Conservation (phyloP, 2,329 filamentous ascomycete genomes). For the Tympanopsis confertula region DNA sequence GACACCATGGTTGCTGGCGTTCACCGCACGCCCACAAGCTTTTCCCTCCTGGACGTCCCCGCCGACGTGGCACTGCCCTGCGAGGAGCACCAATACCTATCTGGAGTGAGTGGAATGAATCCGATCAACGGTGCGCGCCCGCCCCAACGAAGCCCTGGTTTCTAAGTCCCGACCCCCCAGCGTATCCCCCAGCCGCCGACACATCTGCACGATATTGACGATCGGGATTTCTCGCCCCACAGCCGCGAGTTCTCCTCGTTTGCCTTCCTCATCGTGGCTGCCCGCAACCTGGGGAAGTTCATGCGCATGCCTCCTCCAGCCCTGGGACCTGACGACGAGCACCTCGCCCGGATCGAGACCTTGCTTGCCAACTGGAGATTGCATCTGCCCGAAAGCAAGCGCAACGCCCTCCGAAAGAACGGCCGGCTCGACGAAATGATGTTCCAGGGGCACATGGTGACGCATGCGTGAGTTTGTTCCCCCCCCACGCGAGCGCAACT, state of each 20-base stretch:
- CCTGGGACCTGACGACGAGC: slow-evolving; percentile 39
- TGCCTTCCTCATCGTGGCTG: slow-evolving; percentile 71
- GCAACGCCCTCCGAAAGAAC: slow-evolving; percentile 55
- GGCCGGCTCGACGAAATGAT: slow-evolving; percentile 77
- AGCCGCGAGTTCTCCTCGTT: slow-evolving; percentile 70
- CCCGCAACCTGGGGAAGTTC: slow-evolving; percentile 67
- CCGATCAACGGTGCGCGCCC: not conserved
- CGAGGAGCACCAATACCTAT: slow-evolving; percentile 63
- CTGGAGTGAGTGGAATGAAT: slow-evolving; percentile 32
- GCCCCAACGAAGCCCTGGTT: not conserved
- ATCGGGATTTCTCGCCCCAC: slow-evolving; percentile 60
- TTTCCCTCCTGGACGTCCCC: slow-evolving; percentile 54
- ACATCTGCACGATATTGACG: slow-evolving; percentile 66
- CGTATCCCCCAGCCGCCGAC: slow-evolving; percentile 46
- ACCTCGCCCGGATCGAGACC: slow-evolving; percentile 35
- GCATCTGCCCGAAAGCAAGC: slow-evolving; percentile 64
- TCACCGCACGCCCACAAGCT: slow-evolving; percentile 59
- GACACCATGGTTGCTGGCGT: slow-evolving; percentile 71
- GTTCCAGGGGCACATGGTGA: slow-evolving; percentile 81
- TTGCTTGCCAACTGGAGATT: slow-evolving; percentile 64
- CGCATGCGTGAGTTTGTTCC: slow-evolving; percentile 32
- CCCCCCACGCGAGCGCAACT: too few relatives aligned
- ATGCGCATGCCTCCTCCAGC: slow-evolving; percentile 46
- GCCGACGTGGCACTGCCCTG: slow-evolving; percentile 67
- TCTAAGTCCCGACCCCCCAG: slow-evolving; percentile 17